These are phyloP conservation scores for Priceomyces carsonii DNA, from an alignment of 805 yeast genomes.

Conservation along the genomic window DNA sequence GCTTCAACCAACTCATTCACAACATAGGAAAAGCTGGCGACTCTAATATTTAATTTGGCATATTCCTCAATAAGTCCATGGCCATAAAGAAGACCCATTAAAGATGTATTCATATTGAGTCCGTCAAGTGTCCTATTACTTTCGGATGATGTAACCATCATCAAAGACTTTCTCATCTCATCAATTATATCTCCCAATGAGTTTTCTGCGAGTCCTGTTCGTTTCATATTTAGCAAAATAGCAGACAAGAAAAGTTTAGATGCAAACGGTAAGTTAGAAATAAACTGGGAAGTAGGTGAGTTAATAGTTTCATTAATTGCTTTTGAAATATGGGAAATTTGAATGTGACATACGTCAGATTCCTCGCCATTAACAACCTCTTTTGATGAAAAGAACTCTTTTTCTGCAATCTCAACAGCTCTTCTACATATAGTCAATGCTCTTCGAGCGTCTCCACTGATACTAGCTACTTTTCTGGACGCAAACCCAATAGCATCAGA, in stretches of 20 bases:
- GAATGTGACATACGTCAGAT: slow-evolving; percentile 52
- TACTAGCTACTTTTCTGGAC: slow-evolving; percentile 91
- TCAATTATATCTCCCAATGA: slow-evolving; percentile 76
- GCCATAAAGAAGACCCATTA: slow-evolving; percentile 27
- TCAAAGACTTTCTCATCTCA: slow-evolving; percentile 59
- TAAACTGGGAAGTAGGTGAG: slow-evolving; percentile 65
- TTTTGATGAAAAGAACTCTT: slow-evolving; percentile 41
- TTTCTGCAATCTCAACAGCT: slow-evolving; percentile 86
- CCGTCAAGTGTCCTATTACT: slow-evolving; percentile 17
- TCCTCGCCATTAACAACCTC: slow-evolving; percentile 16
- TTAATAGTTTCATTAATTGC: slow-evolving; percentile 80
- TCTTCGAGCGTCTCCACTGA: slow-evolving; percentile 95
- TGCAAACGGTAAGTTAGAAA: slow-evolving; percentile 62
- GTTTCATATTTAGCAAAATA: slow-evolving; percentile 58
- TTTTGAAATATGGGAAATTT: slow-evolving; percentile 70
- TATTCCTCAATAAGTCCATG: slow-evolving; percentile 19
- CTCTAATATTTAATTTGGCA: slow-evolving; percentile 39
- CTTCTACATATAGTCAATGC: slow-evolving; percentile 85
- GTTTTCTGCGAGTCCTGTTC: slow-evolving; percentile 71
- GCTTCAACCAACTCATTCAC: slow-evolving; percentile 73
- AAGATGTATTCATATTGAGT: slow-evolving; percentile 13
- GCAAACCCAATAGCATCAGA: slow-evolving; percentile 89
- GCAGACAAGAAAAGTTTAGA: slow-evolving; percentile 75
- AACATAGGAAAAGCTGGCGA: slow-evolving; percentile 60
- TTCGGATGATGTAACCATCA: slow-evolving; percentile 38